Evolutionary conservation across 169 alveolate species (phyloP).

Genomic region (Miamiensis avidus): DNA sequence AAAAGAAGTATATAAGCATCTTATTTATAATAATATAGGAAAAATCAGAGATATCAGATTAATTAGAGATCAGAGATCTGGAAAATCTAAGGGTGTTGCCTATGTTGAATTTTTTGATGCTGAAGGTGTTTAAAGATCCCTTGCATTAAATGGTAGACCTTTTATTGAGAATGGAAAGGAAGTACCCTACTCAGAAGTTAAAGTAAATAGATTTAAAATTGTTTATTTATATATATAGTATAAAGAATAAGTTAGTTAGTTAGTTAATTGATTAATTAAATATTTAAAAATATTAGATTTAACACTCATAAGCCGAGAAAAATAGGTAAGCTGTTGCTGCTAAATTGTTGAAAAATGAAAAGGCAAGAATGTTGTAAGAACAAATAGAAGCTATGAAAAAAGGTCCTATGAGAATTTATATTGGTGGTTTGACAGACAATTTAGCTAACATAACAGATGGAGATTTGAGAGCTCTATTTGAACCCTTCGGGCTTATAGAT

Average conservation of each 20-base stretch:
- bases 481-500: slow-evolving; percentile 95
- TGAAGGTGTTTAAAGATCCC: slow-evolving; percentile 95
- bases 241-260: too few relatives aligned
- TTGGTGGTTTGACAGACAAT: slow-evolving; percentile 93
- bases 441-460: slow-evolving; percentile 84
- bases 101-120: slow-evolving; percentile 97
- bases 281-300: too few relatives aligned
- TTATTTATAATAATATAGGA: slow-evolving; percentile 93
- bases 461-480: slow-evolving; percentile 91
- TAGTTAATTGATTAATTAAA: too few relatives aligned
- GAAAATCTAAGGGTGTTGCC: slow-evolving; percentile 96
- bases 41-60: slow-evolving; percentile 96
- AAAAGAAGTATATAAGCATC: slow-evolving; percentile 94
- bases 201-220: too few relatives aligned
- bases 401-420: slow-evolving; percentile 75
- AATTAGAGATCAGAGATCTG: slow-evolving; percentile 95
- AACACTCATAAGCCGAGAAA: slow-evolving; percentile 98
- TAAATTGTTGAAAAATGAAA: slow-evolving; percentile 54
- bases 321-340: slow-evolving; percentile 98
- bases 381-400: slow-evolving; percentile 24
- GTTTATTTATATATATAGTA: too few relatives aligned
- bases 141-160: slow-evolving; percentile 79
- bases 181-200: slow-evolving; percentile 5
- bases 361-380: slow-evolving; percentile 40
- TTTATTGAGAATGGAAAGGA: slow-evolving; percentile 26